Evolutionary conservation across 805 yeast species (phyloP).

Genomic region (Schwanniomyces yamadae): DNA sequence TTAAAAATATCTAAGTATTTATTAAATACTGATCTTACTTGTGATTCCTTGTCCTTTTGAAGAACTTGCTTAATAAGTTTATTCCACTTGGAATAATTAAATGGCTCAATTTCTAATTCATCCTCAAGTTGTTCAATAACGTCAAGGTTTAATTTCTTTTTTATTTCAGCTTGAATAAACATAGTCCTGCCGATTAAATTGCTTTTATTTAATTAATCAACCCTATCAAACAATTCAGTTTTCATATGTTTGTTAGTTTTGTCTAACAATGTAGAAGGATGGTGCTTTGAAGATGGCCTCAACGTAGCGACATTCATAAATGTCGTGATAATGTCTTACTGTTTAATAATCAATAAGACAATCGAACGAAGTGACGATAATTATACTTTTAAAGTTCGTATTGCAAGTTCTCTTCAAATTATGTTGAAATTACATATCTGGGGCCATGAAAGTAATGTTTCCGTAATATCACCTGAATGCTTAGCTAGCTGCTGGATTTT

Average conservation of each 20-base stretch:
- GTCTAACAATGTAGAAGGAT: too few relatives aligned
- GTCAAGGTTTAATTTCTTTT: slow-evolving; percentile 40
- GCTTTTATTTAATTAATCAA: too few relatives aligned
- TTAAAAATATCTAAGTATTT: slow-evolving; percentile 65
- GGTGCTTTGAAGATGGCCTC: too few relatives aligned
- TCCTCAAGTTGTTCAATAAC: slow-evolving; percentile 60
- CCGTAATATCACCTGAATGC: slow-evolving; percentile 52
- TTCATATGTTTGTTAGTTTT: too few relatives aligned
- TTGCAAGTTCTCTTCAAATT: too few relatives aligned
- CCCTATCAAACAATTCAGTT: too few relatives aligned
- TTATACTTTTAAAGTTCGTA: neutral
- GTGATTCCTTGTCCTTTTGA: slow-evolving; percentile 56
- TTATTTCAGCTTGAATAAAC: slow-evolving; percentile 14
- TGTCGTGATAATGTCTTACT: too few relatives aligned
- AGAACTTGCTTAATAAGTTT: slow-evolving; percentile 50
- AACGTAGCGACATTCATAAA: too few relatives aligned
- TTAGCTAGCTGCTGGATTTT: slow-evolving; percentile 48
- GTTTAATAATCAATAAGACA: too few relatives aligned
- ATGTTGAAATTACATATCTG: slow-evolving; percentile 48
- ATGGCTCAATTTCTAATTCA: slow-evolving; percentile 49
- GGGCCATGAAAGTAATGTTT: slow-evolving; percentile 45
- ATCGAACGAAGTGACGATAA: too few relatives aligned
- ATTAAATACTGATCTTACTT: slow-evolving; percentile 58
- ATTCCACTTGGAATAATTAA: slow-evolving; percentile 57
- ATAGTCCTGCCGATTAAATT: too few relatives aligned